These are phyloP conservation scores for Chamaecyparis obtusa DNA, from an alignment of 75 land plant genomes.

Conservation along the genomic window DNA sequence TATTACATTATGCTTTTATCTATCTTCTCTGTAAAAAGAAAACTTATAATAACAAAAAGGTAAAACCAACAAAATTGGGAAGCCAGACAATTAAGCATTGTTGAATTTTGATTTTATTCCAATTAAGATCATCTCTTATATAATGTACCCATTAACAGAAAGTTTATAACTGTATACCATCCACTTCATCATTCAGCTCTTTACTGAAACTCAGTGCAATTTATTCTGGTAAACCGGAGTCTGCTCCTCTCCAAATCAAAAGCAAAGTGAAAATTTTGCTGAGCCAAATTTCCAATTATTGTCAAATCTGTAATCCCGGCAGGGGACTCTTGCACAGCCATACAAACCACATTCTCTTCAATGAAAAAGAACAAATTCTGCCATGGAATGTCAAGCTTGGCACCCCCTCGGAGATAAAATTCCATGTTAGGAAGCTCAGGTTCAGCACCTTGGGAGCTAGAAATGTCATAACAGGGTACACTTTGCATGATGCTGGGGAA, in stretches of 20 bases:
- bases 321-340: constrained; percentile 3
- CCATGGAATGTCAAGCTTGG: constrained; percentile 9
- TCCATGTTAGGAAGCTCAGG: not conserved
- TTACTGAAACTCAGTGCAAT: not conserved
- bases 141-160: not conserved
- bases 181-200: not conserved
- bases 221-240: not conserved
- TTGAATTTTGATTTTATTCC: not conserved
- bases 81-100: too few species aligned
- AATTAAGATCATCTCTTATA: too few species aligned
- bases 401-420: constrained; percentile 3
- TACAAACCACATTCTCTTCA: not conserved
- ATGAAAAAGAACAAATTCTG: not conserved
- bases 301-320: not conserved
- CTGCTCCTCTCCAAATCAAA: constrained; percentile 5
- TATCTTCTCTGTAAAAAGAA: too few species aligned
- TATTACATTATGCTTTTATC: too few species aligned
- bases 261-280: constrained; percentile 2
- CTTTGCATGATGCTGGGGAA: not conserved
- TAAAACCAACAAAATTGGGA: too few species aligned
- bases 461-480: not conserved
- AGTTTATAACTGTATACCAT: not conserved
- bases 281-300: not conserved
- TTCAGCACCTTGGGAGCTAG: not conserved
- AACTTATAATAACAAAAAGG: too few species aligned